Evolutionary conservation across 2,329 filamentous ascomycete genomes (phyloP).

Genomic region (Claviceps africana): DNA sequence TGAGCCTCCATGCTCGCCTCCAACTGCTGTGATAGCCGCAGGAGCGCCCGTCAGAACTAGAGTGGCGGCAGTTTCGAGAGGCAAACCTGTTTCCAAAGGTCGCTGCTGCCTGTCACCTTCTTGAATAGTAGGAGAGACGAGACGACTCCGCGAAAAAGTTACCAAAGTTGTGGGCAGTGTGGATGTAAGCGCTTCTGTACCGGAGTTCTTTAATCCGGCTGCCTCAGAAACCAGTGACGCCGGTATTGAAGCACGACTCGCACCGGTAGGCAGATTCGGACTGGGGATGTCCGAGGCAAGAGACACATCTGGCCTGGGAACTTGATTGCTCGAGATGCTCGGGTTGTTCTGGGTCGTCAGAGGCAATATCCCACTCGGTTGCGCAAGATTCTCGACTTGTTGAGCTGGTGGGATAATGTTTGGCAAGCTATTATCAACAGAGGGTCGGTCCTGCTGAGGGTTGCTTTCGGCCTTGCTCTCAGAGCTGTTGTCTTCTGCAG

Average conservation of each 20-base stretch:
- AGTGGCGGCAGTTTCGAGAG: not conserved
- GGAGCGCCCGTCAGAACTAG: not conserved
- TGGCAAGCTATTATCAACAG: not conserved
- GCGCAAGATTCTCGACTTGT: not conserved
- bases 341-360: not conserved
- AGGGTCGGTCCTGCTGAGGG: not conserved
- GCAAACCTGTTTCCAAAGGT: not conserved
- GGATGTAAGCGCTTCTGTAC: not conserved
- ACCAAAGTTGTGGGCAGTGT: not conserved
- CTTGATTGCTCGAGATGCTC: not conserved
- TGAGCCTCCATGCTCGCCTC: not conserved
- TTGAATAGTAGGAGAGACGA: not conserved
- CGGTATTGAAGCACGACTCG: not conserved
- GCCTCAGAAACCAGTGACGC: not conserved
- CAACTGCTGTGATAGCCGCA: not conserved
- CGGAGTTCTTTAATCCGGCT: not conserved
- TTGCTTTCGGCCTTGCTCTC: not conserved
- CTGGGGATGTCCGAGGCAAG: not conserved
- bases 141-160: not conserved
- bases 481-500: not conserved
- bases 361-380: not conserved
- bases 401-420: not conserved
- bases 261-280: not conserved
- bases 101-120: not conserved
- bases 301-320: not conserved